Conservation (phyloP, 2,329 filamentous ascomycete genomes). For the Beauveria medogensis region DNA sequence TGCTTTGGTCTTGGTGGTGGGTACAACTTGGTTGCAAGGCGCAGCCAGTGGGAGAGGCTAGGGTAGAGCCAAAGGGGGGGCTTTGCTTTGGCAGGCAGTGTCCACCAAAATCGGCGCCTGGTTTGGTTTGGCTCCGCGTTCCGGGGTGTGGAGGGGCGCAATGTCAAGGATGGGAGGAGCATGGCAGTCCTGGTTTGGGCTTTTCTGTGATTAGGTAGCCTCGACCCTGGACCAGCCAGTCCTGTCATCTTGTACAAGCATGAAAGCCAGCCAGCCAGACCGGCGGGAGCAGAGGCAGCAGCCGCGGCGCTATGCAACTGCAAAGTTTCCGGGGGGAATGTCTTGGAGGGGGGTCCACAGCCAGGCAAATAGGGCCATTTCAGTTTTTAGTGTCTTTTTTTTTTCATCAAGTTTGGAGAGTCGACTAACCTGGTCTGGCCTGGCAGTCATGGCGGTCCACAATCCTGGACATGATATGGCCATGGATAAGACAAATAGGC, state of each 20-base stretch:
- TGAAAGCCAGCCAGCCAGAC: background rate
- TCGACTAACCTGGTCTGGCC: background rate
- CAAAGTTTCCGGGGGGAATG: background rate
- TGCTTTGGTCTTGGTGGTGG: too few relatives aligned
- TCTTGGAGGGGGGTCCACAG: background rate
- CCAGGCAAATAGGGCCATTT: background rate
- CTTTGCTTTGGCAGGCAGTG: too few relatives aligned
- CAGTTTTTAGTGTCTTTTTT: background rate
- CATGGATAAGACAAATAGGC: too few relatives aligned
- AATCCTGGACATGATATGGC: background rate
- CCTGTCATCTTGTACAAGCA: background rate
- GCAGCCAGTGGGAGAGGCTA: too few relatives aligned
- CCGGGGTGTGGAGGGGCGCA: background rate
- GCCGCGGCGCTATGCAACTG: background rate
- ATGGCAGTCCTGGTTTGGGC: background rate
- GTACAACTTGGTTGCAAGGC: too few relatives aligned
- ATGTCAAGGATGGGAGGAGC: background rate
- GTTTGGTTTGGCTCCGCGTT: too few relatives aligned
- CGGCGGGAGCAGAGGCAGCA: background rate
- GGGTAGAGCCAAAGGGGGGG: too few relatives aligned
- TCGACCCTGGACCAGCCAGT: background rate
- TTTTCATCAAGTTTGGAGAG: background rate
- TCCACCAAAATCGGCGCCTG: too few relatives aligned
- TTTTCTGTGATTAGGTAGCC: background rate
- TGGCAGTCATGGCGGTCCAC: background rate